Conservation (phyloP, 2,329 filamentous ascomycete genomes). For the Onygena corvina region DNA sequence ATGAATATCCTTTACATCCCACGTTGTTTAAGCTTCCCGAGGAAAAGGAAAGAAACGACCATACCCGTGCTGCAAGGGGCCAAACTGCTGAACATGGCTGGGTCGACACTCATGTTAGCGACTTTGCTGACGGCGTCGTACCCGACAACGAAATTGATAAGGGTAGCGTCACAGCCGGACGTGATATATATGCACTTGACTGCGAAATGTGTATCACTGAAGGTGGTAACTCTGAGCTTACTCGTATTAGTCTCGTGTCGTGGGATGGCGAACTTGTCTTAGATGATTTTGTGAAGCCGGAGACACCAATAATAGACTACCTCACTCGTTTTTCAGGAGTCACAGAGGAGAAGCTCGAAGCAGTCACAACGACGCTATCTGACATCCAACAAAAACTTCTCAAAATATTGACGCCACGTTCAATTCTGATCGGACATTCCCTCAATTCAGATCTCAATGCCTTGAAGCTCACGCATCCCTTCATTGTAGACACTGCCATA, state of each 20-base stretch:
- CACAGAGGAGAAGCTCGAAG: constrained; percentile 68
- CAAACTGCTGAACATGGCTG: constrained; percentile 54
- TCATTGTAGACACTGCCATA: constrained; percentile 82
- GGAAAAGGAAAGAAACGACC: constrained; percentile 43
- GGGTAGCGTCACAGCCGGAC: constrained; percentile 72
- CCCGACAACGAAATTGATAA: constrained; percentile 60
- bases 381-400: constrained; percentile 75
- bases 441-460: constrained; percentile 54
- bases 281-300: constrained; percentile 85
- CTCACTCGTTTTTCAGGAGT: constrained; percentile 87
- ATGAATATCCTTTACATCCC: constrained; percentile 76
- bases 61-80: constrained; percentile 40
- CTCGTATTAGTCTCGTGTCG: constrained; percentile 71
- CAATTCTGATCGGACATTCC: constrained; percentile 38
- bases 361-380: constrained; percentile 66
- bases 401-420: constrained; percentile 46
- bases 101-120: constrained; percentile 63
- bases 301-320: constrained; percentile 81
- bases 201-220: constrained; percentile 96
- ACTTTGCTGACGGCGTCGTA: constrained; percentile 53
- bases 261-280: constrained; percentile 76
- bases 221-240: constrained; percentile 66
- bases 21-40: constrained; percentile 51
- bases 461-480: constrained; percentile 76
- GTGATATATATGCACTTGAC: constrained; percentile 69